A percentile compares a stretch with the other conserved stretches of the same genome.
These are phyloP conservation scores for Brassica juncea DNA, from an alignment of 345 rosid species.

Conservation along the genomic window DNA sequence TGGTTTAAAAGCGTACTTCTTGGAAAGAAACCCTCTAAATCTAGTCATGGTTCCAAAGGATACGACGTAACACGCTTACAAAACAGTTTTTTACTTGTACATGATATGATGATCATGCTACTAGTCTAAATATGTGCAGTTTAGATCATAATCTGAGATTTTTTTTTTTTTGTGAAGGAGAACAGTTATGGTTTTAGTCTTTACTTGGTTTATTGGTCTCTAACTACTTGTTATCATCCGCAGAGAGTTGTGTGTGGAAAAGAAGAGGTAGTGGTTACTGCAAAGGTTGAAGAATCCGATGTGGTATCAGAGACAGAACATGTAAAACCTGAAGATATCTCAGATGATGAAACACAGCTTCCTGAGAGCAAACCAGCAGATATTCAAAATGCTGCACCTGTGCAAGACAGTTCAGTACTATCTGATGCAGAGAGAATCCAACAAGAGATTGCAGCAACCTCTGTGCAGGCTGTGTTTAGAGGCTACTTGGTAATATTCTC, in stretches of 20 bases:
- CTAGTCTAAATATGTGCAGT: slow-evolving; percentile 4
- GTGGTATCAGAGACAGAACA: slow-evolving; percentile 43
- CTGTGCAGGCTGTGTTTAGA: slow-evolving; percentile 91
- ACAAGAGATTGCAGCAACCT: slow-evolving; percentile 73
- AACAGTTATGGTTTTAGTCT: not conserved
- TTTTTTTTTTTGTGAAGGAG: not conserved
- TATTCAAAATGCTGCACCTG: slow-evolving; percentile 32
- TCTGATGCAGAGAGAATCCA: slow-evolving; percentile 56
- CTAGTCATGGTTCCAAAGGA: slow-evolving; percentile 52
- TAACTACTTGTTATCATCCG: not conserved
- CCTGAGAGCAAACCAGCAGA: slow-evolving; percentile 43
- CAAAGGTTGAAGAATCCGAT: slow-evolving; percentile 61
- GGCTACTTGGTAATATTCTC: slow-evolving; percentile 77
- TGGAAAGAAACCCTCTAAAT: slow-evolving; percentile 81
- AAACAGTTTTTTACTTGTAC: not conserved
- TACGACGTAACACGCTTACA: slow-evolving; percentile 60
- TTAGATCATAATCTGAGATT: not conserved
- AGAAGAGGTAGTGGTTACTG: slow-evolving; percentile 55
- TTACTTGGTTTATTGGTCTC: not conserved
- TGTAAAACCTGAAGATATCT: slow-evolving; percentile 49
- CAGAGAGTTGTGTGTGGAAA: slow-evolving; percentile 59
- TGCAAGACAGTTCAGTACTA: slow-evolving; percentile 27
- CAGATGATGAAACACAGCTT: slow-evolving; percentile 42
- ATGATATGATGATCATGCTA: slow-evolving; percentile 6
- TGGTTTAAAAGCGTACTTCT: slow-evolving; percentile 84